phyloP scores from a whole-genome alignment of 2,329 filamentous ascomycete genomes.

The Chaetomiaceae sp. region DNA sequence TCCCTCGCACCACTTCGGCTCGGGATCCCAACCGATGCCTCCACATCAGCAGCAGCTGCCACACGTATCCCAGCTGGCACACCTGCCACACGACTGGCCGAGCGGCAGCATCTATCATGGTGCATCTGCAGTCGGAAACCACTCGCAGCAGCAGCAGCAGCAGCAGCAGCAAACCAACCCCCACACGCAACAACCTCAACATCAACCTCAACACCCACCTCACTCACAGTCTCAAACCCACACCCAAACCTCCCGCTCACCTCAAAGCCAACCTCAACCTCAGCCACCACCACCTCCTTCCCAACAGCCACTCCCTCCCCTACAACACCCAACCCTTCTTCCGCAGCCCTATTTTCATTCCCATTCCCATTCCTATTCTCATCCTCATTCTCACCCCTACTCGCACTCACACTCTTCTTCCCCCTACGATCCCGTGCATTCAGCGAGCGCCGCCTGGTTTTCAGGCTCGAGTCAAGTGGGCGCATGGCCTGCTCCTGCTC shows the following conservation, averaged over 20 bases:
- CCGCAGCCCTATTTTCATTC: conserved; percentile 6
- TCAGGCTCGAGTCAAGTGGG: neutral
- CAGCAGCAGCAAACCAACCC: conserved; percentile 12
- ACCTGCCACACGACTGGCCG: neutral
- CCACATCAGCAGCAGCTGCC: conserved; percentile 15
- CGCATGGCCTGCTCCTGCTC: neutral
- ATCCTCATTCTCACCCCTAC: too few species aligned
- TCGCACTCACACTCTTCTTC: neutral
- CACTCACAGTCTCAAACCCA: neutral
- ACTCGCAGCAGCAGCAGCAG: conserved; percentile 10
- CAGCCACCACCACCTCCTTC: neutral
- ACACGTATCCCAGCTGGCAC: conserved; percentile 6
- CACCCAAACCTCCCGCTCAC: neutral
- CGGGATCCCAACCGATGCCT: conserved; percentile 11
- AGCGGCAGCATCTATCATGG: neutral
- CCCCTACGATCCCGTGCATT: conserved; percentile 13
- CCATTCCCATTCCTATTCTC: conserved; percentile 8
- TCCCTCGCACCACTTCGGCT: conserved; percentile 11
- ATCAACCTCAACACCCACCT: neutral
- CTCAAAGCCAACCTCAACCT: conserved; percentile 5
- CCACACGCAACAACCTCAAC: neutral
- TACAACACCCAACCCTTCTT: conserved; percentile 3
- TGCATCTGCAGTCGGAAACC: neutral
- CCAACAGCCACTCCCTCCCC: neutral
- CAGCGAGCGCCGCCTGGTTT: conserved; percentile 3